phyloP scores from a whole-genome alignment of 1,139 yeast genomes.

The Hyphopichia khmerensis region DNA sequence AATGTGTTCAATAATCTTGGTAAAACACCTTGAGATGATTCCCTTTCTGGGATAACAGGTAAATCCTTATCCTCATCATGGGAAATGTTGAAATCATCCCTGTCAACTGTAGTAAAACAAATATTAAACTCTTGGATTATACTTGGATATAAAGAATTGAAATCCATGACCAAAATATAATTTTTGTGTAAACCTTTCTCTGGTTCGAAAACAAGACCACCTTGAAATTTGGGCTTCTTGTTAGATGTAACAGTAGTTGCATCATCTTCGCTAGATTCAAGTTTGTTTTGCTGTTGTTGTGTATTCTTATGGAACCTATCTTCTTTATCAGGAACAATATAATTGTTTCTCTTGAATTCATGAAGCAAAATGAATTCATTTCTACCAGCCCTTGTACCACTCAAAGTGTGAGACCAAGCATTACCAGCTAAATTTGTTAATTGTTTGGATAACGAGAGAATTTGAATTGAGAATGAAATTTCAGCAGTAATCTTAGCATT shows the following conservation, averaged over 20 bases:
- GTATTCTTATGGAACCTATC: conserved; percentile 48
- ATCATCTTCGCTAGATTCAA: conserved; percentile 45
- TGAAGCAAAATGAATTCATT: conserved; percentile 91
- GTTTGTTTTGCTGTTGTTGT: conserved; percentile 36
- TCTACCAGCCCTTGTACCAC: conserved; percentile 96
- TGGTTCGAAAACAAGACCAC: conserved; percentile 97
- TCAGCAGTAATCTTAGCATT: conserved; percentile 75
- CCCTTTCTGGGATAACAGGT: conserved; percentile 68
- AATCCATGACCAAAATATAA: conserved; percentile 92
- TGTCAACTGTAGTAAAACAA: conserved; percentile 91
- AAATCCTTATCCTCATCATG: conserved; percentile 62
- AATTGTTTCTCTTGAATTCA: conserved; percentile 80
- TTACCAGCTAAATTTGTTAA: conserved; percentile 94
- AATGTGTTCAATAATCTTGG: conserved; percentile 82
- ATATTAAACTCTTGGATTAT: conserved; percentile 96
- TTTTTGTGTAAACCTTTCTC: conserved; percentile 92
- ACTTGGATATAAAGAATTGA: conserved; percentile 95
- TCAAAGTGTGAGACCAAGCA: conserved; percentile 93
- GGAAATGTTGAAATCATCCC: conserved; percentile 50
- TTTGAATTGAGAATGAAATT: conserved; percentile 79
- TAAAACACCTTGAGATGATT: conserved; percentile 71
- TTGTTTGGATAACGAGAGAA: conserved; percentile 85
- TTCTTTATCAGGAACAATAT: conserved; percentile 87
- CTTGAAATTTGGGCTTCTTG: conserved; percentile 83
- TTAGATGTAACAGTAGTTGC: conserved; percentile 52